Percentiles rank a stretch among this genome's conserved stretches.
These are phyloP conservation scores for Aspergillus ibericus DNA, from an alignment of 2,329 filamentous ascomycete species.

Conservation along the genomic window DNA sequence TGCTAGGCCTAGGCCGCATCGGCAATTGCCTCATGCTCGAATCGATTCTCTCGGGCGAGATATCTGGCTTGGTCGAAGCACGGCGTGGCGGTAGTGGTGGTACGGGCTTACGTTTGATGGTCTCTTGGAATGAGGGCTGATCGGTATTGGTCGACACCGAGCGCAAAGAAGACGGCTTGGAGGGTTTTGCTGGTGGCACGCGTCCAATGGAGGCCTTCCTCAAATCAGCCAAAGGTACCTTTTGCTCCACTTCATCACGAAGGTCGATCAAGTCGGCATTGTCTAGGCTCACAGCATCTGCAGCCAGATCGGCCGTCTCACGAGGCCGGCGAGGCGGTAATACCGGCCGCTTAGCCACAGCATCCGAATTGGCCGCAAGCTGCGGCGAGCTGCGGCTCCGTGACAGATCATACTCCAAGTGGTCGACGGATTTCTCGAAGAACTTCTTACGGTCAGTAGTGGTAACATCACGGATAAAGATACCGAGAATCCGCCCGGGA, in stretches of 20 bases:
- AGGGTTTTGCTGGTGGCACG: constrained; percentile 43
- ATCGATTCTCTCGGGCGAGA: neutral
- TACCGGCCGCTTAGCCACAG: constrained; percentile 34
- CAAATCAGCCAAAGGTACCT: constrained; percentile 11
- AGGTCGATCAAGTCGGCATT: constrained; percentile 44
- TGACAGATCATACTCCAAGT: constrained; percentile 24
- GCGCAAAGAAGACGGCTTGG: constrained; percentile 46
- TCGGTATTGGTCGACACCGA: constrained; percentile 29
- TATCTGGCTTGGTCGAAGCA: constrained; percentile 18
- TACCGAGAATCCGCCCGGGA: constrained; percentile 75
- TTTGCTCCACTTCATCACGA: constrained; percentile 31
- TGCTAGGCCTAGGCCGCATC: neutral
- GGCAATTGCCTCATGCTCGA: constrained; percentile 14
- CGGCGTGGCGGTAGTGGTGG: constrained; percentile 43
- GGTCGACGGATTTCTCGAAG: constrained; percentile 66
- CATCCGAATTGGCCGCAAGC: constrained; percentile 29
- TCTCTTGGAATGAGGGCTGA: constrained; percentile 18
- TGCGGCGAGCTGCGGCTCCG: constrained; percentile 29
- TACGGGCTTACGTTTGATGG: constrained; percentile 34
- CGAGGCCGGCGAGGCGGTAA: constrained; percentile 41
- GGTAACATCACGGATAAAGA: constrained; percentile 96
- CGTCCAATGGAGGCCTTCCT: constrained; percentile 22
- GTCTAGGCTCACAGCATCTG: constrained; percentile 26
- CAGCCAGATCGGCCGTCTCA: constrained; percentile 14
- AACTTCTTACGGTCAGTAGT: constrained; percentile 72